Conservation (phyloP, 2,329 filamentous ascomycete species). For the Stachybotrys echinatus region DNA sequence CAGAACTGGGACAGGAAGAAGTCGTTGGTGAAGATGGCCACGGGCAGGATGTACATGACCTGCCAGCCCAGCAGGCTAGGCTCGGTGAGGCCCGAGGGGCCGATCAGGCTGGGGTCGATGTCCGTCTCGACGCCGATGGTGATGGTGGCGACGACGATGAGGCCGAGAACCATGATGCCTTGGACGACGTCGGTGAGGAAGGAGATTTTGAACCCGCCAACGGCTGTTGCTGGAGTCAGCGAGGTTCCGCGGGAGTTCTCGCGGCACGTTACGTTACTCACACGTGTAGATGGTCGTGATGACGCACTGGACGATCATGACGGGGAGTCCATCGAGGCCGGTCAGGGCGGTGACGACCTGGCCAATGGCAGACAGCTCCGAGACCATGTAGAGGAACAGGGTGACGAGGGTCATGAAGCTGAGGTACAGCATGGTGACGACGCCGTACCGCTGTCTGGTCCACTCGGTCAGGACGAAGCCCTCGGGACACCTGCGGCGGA, state of each 20-base stretch:
- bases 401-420: conserved; percentile 75
- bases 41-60: conserved; percentile 75
- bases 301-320: conserved; percentile 71
- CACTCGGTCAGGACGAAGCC: conserved; percentile 83
- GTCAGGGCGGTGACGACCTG: conserved; percentile 73
- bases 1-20: conserved; percentile 84
- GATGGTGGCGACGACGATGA: conserved; percentile 72
- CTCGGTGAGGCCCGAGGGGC: conserved; percentile 63
- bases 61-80: conserved; percentile 74
- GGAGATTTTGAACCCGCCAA: conserved; percentile 79
- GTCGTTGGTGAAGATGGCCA: conserved; percentile 78
- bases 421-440: conserved; percentile 63
- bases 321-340: conserved; percentile 66
- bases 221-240: conserved; percentile 37
- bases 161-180: conserved; percentile 68
- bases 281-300: conserved; percentile 82
- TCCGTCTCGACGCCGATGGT: conserved; percentile 71
- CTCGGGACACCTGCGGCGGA: conserved; percentile 73
- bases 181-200: conserved; percentile 82
- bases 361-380: conserved; percentile 74
- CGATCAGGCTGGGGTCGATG: conserved; percentile 64
- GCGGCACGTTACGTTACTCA: conserved; percentile 35
- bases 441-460: conserved; percentile 73
- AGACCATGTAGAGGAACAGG: conserved; percentile 82
- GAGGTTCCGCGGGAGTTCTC: too few species aligned